Conservation (phyloP, 805 yeast species). For the Sugiyamaella smithiae region DNA sequence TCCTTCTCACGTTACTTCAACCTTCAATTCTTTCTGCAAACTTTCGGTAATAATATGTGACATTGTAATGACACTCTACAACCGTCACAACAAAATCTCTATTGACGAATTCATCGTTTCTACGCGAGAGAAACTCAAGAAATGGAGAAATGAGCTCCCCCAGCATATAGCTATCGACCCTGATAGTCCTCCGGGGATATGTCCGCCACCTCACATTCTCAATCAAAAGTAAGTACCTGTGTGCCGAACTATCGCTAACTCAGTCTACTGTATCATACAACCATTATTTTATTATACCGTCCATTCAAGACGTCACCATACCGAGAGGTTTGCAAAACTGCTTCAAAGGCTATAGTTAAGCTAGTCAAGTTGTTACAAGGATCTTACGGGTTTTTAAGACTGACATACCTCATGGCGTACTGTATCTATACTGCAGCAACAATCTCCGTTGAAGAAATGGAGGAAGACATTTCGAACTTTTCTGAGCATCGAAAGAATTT, state of each 20-base stretch:
- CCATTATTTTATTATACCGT: slow-evolving; percentile 4
- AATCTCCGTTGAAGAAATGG: slow-evolving; percentile 6
- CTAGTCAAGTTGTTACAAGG: neutral
- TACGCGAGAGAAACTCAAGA: neutral
- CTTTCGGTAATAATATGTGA: slow-evolving; percentile 5
- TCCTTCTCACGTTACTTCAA: neutral
- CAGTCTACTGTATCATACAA: slow-evolving; percentile 7
- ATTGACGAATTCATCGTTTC: slow-evolving; percentile 2
- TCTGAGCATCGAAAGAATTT: neutral
- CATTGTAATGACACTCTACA: slow-evolving; percentile 6
- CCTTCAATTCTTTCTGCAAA: slow-evolving; percentile 3
- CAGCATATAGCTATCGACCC: neutral
- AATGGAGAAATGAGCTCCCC: slow-evolving; percentile 4
- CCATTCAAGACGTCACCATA: neutral
- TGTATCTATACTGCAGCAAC: slow-evolving; percentile 9
- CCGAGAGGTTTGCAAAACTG: slow-evolving; percentile 6
- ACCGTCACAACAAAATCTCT: neutral
- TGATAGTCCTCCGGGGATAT: neutral
- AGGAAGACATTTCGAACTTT: neutral
- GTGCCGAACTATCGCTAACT: neutral
- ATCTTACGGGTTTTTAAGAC: slow-evolving; percentile 5
- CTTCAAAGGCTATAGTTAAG: slow-evolving; percentile 1
- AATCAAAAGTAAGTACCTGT: slow-evolving; percentile 4
- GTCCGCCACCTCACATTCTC: slow-evolving; percentile 8
- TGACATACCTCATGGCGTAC: slow-evolving; percentile 9